Base-by-base conservation (phyloP, 306 rosid species). In the Medicago arabica region DNA sequence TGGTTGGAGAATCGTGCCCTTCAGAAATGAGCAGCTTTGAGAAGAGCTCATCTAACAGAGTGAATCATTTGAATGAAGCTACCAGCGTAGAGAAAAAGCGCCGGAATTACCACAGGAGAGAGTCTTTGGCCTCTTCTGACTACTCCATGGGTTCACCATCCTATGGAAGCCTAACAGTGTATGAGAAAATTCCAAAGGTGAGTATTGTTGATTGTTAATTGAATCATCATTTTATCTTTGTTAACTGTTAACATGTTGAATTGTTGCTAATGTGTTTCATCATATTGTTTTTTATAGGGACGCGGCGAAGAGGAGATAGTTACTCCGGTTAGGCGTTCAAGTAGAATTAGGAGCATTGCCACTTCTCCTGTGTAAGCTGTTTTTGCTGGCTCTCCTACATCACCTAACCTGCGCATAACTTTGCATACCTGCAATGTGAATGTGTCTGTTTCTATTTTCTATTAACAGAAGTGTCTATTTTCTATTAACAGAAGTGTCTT, bases 271-370 rank as follows among this genome's bases (percentile, higher is more conserved):
- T 39, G 67, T 12, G 14, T 21, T 75, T 25, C 4, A 23, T 44
- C 6, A 23, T 16, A 40, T 46, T 76, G 59, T 67, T 18, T 72
- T 72, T 46, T 23, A 5, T 75, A 93, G 98, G 90, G 83, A 9
- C 66, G 55, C 14, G 82, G 82, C 0, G 93, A 89, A 0, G 97
- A 80, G n/a, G 88, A 88, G 76, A 61, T 73, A 11, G 59, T 87
- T 4, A 93, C 98, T 70, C 98, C 98, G 0, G 98, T 93, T 1
- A 88, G 97, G 83, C 90, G 98, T 44, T 93, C 98, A 0, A 91
- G 88, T 77, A 88, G 97, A 75, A 76, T 89, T 54, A 84, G 91
- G 73, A 88, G 21, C 21, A 83, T 74, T 34, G 91, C 71, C 46
- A 85, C 88, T 60, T 87, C 93, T 67, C 85, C 88, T 1, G 83